A percentile compares a stretch with the other conserved stretches of the same genome.
Evolutionary conservation across 441 rosid genomes (phyloP).

Genomic region (Gossypium davidsonii): DNA sequence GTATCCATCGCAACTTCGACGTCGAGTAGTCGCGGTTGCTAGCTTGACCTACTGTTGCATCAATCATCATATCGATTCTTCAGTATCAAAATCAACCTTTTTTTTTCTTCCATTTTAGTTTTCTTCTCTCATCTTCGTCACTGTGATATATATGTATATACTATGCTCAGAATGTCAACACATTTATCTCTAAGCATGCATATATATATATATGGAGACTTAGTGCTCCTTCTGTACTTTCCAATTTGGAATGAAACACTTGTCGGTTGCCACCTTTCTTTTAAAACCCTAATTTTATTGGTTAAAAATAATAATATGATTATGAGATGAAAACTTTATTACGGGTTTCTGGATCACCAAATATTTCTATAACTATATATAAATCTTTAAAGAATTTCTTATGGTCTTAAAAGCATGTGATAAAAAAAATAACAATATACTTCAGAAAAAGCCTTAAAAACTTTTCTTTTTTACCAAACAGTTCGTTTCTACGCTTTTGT

Average conservation of each 20-base stretch:
- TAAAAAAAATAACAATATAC: too few relatives aligned
- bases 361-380: too few relatives aligned
- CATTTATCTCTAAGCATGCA: neutral
- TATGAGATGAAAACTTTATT: too few relatives aligned
- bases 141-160: neutral
- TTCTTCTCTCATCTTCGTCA: neutral
- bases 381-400: too few relatives aligned
- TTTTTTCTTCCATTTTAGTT: neutral
- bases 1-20: slow-evolving; percentile 20
- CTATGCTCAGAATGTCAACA: neutral
- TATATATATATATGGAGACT: neutral
- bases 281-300: neutral
- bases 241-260: neutral
- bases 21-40: slow-evolving; percentile 55
- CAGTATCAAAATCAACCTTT: neutral
- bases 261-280: neutral
- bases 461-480: too few relatives aligned
- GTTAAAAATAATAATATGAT: neutral
- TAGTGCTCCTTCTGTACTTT: neutral
- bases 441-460: too few relatives aligned
- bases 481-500: too few relatives aligned
- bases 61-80: too few relatives aligned
- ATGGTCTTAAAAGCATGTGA: too few relatives aligned
- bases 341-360: too few relatives aligned
- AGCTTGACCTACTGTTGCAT: slow-evolving; percentile 12